Evolutionary conservation across 345 rosid genomes (phyloP).

Genomic region (Eucalyptus erythrocorys): DNA sequence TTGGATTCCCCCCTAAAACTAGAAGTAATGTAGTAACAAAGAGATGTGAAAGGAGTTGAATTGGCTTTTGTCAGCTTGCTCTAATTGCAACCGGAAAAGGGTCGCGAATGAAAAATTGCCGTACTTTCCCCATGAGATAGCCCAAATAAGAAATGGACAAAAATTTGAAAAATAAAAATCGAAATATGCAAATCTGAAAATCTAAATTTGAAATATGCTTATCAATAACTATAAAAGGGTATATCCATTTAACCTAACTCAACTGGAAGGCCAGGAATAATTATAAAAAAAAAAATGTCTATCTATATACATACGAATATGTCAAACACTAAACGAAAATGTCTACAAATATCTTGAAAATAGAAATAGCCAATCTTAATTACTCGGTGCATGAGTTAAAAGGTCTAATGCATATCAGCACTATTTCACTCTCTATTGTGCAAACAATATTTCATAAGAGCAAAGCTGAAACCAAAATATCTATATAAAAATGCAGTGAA

Average conservation of each 20-base stretch:
- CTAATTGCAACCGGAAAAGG: background rate
- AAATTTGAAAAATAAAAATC: background rate
- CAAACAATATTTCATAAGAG: background rate
- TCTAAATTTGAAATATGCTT: background rate
- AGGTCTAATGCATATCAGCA: background rate
- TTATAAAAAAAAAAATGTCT: background rate
- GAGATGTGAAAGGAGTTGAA: background rate
- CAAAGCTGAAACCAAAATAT: background rate
- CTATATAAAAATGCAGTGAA: background rate
- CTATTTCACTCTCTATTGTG: background rate
- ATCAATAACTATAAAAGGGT: background rate
- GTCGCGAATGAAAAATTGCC: background rate
- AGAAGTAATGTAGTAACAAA: no score
- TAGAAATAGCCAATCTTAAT: background rate
- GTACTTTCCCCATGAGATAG: background rate
- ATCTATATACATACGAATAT: background rate
- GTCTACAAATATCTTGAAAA: background rate
- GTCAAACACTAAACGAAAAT: background rate
- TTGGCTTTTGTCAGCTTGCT: background rate
- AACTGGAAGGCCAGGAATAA: background rate
- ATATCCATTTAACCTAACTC: background rate
- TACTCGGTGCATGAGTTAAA: background rate
- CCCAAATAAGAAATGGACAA: background rate
- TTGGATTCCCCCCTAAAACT: background rate
- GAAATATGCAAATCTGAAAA: background rate